Evolutionary conservation across 768 basidiomycete genomes (phyloP), one percentile per base, ranked within the genome.

Genomic region (Xanthoconium purpureum): DNA sequence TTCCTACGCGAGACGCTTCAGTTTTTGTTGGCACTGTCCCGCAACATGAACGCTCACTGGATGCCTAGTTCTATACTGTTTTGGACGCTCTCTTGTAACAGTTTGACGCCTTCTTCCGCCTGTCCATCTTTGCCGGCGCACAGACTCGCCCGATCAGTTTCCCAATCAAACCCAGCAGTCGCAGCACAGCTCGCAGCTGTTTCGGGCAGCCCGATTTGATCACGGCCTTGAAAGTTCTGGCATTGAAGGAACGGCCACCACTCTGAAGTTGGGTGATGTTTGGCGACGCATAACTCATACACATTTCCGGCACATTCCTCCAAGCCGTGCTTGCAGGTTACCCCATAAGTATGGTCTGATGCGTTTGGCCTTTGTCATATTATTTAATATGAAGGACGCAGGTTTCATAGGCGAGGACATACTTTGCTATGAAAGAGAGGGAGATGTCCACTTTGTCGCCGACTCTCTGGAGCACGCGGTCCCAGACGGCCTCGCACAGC

Each of bases 201-300:
- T 17, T 80, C 81, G 0, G 85, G 79, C 17, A 73, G 71, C 17
- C 94, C 94, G 45, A 96, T 83, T 32, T 78, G 73, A 24, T 78
- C 74, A 9, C 78, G 73, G 24, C 74, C 87, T 61, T 83, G 77
- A 61, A 77, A 85, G 68, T 93, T 92, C 65, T 91, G 82, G 70
- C 93, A 94, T 56, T 83, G 84, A 20, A 93, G 76, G 63, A 92
- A 94, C 50, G 82, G 73, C 93, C 92, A 95, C 89, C 90, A 93
- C 20, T 74, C 75, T n/a, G 70, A 60, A 39, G 74, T 71, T 24
- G 78, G 72, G 24, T 80, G 74, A 58, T 90, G 78, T 67, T 84
- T 83, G 52, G 80, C 76, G 32, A 80, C 88, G 70, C 95, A 98
- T 29, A 97, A 78, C 67, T 97, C 86, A 56, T 97, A 89, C 17